Base-by-base conservation (phyloP, 176 grass and related monocot genomes). In the Miscanthus lutarioriparius region DNA sequence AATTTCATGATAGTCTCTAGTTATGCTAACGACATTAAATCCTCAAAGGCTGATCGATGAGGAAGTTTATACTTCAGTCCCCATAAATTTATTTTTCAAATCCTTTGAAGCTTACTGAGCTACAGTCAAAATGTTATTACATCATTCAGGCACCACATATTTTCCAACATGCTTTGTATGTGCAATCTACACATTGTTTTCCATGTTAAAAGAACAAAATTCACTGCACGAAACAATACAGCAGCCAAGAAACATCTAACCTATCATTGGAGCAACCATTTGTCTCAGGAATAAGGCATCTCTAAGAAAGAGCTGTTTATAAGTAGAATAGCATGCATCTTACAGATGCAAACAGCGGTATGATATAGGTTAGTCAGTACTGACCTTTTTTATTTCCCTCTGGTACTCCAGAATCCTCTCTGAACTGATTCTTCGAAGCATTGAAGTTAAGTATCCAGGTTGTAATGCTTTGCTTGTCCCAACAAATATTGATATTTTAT, bases 371-470 rank as follows among this genome's bases (percentile, higher is more conserved):
- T 82, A 54, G 56, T 83, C 40, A 65, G 44, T 27, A 74, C 84
- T 75, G 75, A 98, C 96, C 93, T 37, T 90, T 89, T 92, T 95
- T 83, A 95, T 94, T 84, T 98, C 96, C 81, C 44, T 72, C 68
- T 98, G 96, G 59, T 95, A 98, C 58, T 93, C 82, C 78, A 95
- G 56, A 75, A 98, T 91, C 64, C 77, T 84, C 65, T 92, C 85
- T 72, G 86, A 44, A 47, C 85, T 92, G 36, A 98, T 71, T 85
- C 68, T 83, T 66, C 73, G 75, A 75, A 98, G 91, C 77, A 88
- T 69, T 7, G 89, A 88, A 79, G 75, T 86, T 82, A 98, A 86
- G 66, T 73, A 87, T 70, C 91, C 91, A 83, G 96, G 87, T 53
- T 90, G 87, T 59, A 95, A 78, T 7, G 93, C 93, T 76, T 82